Conservation (phyloP, 2,329 filamentous ascomycete species). For the Trichoderma atroviride region DNA sequence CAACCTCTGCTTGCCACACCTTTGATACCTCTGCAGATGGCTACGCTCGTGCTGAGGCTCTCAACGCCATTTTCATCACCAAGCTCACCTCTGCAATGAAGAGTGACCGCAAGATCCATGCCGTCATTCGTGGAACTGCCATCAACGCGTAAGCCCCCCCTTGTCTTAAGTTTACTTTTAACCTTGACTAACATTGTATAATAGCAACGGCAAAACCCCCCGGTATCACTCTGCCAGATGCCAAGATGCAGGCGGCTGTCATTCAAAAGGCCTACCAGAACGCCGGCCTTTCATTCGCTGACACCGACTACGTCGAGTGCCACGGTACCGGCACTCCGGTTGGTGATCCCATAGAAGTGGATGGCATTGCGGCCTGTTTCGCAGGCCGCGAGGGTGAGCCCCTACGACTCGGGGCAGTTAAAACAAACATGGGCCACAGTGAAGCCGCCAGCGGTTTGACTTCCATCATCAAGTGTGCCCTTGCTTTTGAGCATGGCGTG, state of each 20-base stretch:
- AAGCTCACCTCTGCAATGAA: slow-evolving; percentile 35
- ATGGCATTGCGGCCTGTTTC: slow-evolving; percentile 42
- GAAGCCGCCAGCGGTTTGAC: slow-evolving; percentile 31
- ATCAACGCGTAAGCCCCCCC: slow-evolving; percentile 22
- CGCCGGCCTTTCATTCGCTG: slow-evolving; percentile 15
- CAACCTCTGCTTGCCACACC: slow-evolving; percentile 34
- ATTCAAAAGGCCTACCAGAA: slow-evolving; percentile 36
- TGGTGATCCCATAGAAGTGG: slow-evolving; percentile 56
- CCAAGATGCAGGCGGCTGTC: slow-evolving; percentile 38
- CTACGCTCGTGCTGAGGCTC: slow-evolving; percentile 39
- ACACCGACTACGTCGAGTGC: slow-evolving; percentile 42
- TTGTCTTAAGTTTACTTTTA: background rate
- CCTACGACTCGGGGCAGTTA: slow-evolving; percentile 24
- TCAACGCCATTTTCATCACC: slow-evolving; percentile 38
- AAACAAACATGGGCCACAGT: slow-evolving; percentile 32
- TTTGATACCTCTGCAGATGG: slow-evolving; percentile 41
- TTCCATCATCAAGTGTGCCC: slow-evolving; percentile 29
- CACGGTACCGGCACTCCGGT: slow-evolving; percentile 58
- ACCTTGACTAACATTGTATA: too few relatives aligned
- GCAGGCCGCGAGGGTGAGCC: slow-evolving; percentile 19
- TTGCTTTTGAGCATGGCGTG: slow-evolving; percentile 27
- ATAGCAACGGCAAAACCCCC: slow-evolving; percentile 31
- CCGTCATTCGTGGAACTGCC: slow-evolving; percentile 28
- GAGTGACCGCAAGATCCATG: slow-evolving; percentile 29
- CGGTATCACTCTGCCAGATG: slow-evolving; percentile 34